Percentiles rank a stretch among this genome's conserved stretches.
Conservation (phyloP, 208 protist genomes). For the Crithidia expoeki region DNA sequence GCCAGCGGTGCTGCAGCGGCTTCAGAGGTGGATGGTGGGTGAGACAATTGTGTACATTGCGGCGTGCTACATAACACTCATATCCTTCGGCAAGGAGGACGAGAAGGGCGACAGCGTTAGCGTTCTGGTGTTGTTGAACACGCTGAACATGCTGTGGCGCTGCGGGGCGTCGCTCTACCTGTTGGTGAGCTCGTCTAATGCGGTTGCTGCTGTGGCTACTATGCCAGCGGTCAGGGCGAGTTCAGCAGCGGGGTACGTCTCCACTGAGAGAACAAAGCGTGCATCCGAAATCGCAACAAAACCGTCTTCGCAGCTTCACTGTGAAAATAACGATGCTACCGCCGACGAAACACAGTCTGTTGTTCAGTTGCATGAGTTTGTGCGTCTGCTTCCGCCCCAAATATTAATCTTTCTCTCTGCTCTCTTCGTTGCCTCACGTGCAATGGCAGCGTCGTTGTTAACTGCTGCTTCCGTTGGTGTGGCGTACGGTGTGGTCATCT, state of each 20-base stretch:
- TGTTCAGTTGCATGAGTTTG: conserved; percentile 7
- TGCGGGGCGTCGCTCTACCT: conserved; percentile 42
- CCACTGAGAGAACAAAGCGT: too few relatives aligned
- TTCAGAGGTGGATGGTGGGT: conserved; percentile 56
- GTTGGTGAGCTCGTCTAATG: conserved; percentile 28
- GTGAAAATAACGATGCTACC: too few relatives aligned
- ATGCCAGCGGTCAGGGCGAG: not conserved
- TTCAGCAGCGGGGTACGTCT: too few relatives aligned
- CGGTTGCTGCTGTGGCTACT: not conserved
- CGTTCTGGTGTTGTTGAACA: conserved; percentile 57
- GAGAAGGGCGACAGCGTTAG: conserved; percentile 24
- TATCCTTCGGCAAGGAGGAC: conserved; percentile 7
- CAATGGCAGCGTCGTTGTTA: conserved; percentile 8
- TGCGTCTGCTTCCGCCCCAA: conserved; percentile 12
- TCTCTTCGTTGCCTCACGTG: conserved; percentile 35
- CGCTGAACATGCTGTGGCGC: conserved; percentile 48
- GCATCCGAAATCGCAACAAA: too few relatives aligned
- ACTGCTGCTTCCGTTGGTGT: conserved; percentile 10
- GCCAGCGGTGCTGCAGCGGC: conserved; percentile 38
- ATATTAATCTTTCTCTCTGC: conserved; percentile 5
- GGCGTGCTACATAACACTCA: conserved; percentile 55
- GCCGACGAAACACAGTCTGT: not conserved
- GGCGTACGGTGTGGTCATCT: conserved; percentile 34
- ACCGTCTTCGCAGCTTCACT: too few relatives aligned
- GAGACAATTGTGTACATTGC: conserved; percentile 58